phyloP scores from a whole-genome alignment of 2,329 filamentous ascomycete species.

The Ustulina deusta region DNA sequence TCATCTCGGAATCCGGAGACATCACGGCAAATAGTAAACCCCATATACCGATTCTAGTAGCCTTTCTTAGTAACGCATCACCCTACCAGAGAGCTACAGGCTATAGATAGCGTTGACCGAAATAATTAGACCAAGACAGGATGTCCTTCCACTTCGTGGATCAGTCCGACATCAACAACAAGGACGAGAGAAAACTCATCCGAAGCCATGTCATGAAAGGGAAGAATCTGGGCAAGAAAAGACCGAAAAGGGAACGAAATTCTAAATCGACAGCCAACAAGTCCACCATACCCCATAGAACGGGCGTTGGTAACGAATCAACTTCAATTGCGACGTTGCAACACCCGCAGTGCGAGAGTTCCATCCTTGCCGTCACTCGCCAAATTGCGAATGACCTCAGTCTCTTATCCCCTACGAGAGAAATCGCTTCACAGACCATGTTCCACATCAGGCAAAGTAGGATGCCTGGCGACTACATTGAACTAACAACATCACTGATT shows the following conservation, averaged over 20 bases:
- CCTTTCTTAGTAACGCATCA: no score
- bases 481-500: background rate
- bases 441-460: constrained; percentile 29
- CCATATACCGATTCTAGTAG: background rate
- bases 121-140: background rate
- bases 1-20: background rate
- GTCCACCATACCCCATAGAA: background rate
- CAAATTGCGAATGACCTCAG: constrained; percentile 23
- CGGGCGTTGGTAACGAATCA: background rate
- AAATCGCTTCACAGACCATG: constrained; percentile 17
- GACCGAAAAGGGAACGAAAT: constrained; percentile 11
- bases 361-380: constrained; percentile 22
- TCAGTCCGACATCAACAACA: constrained; percentile 31
- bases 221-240: constrained; percentile 40
- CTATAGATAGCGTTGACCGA: background rate
- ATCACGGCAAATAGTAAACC: background rate
- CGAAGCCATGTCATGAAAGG: constrained; percentile 45
- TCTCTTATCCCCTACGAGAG: constrained; percentile 11
- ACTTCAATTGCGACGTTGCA: background rate
- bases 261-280: background rate
- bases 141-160: constrained; percentile 39
- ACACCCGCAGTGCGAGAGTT: background rate
- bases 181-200: constrained; percentile 37
- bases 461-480: background rate
- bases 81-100: background rate